A percentile compares a stretch with the other conserved stretches of the same genome.
phyloP scores from a whole-genome alignment of 179 eudicot genomes.

The Silene vulgaris region DNA sequence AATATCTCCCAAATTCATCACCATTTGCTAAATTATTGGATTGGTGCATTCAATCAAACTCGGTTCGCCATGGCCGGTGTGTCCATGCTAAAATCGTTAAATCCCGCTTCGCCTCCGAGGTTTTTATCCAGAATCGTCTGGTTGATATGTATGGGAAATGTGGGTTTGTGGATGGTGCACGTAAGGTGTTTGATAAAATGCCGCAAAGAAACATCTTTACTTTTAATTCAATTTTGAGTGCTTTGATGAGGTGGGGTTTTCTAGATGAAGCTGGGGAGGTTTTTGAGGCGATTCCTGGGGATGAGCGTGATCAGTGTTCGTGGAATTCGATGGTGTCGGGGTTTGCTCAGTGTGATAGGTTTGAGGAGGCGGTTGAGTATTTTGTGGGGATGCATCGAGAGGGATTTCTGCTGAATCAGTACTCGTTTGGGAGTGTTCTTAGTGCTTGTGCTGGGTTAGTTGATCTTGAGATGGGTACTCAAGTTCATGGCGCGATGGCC shows the following conservation, averaged over 20 bases:
- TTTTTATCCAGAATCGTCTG: constrained; percentile 65
- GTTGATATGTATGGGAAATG: constrained; percentile 67
- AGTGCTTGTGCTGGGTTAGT: constrained; percentile 71
- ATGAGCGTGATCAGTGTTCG: constrained; percentile 68
- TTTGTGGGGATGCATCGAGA: constrained; percentile 55
- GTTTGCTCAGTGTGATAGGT: constrained; percentile 57
- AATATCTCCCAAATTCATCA: constrained; percentile 44
- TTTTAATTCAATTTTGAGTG: constrained; percentile 50
- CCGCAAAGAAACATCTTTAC: constrained; percentile 48
- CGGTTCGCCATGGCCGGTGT: constrained; percentile 33
- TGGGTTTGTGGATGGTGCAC: constrained; percentile 47
- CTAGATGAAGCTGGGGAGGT: constrained; percentile 50
- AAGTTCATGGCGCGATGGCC: constrained; percentile 55
- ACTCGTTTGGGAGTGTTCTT: constrained; percentile 64
- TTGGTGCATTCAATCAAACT: constrained; percentile 48
- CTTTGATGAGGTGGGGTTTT: constrained; percentile 41
- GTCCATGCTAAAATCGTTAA: constrained; percentile 54
- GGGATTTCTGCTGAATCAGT: constrained; percentile 51
- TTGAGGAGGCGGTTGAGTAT: constrained; percentile 50
- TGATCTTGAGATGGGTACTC: constrained; percentile 50
- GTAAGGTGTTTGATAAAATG: constrained; percentile 64
- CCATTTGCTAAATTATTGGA: constrained; percentile 59
- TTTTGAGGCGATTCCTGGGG: constrained; percentile 40
- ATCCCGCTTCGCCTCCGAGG: constrained; percentile 49
- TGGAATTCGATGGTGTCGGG: constrained; percentile 77